Base-by-base conservation (phyloP, 106 monocot genomes). In the Allium fistulosum region DNA sequence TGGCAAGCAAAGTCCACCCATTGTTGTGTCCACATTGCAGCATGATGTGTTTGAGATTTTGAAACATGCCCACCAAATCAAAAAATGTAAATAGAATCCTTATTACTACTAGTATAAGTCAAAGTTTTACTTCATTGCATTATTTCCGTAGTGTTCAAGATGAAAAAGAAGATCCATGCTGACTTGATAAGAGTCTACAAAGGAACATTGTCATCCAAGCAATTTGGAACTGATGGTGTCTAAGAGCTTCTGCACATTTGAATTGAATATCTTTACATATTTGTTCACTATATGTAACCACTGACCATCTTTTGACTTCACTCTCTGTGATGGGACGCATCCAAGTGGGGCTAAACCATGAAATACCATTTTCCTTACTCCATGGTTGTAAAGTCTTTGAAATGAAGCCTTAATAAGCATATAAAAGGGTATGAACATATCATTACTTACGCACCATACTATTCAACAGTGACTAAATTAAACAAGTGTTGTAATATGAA, bases 251-350 rank as follows among this genome's bases (percentile, higher is more conserved):
- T 60, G 49, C 18, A 81, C 82, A 0, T 53, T 61, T 0, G 68
- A 62, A 63, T 90, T 90, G 87, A 88, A 87, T 59, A 71, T 12
- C 69, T 66, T 28, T 46, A 69, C 83, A 27, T 70, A 82, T n/a
- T 72, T 9, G 45, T 94, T 94, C 27, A 87, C 78, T 9, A 69
- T 48, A 26, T 71, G 51, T 5, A 84, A 65, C 74, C 94, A 87
- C 2, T 64, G 10, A 7, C 90, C 84, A 17, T 57, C 65, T 12
- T 46, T 53, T 10, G 84, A 77, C 58, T 78, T 75, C 48, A 74
- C 77, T 48, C 90, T 72, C 60, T 94, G 94, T 1, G 94, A 87
- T 13, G 90, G 87, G 7, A 88, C 87, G 87, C 94, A 94, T 7
- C 90, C 94, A 17, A 94, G n/a, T 5, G 94, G 84, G 13, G 74